These are phyloP conservation scores for Nicotiana noctiflora DNA, from an alignment of 257 asterid genomes.

Conservation along the genomic window DNA sequence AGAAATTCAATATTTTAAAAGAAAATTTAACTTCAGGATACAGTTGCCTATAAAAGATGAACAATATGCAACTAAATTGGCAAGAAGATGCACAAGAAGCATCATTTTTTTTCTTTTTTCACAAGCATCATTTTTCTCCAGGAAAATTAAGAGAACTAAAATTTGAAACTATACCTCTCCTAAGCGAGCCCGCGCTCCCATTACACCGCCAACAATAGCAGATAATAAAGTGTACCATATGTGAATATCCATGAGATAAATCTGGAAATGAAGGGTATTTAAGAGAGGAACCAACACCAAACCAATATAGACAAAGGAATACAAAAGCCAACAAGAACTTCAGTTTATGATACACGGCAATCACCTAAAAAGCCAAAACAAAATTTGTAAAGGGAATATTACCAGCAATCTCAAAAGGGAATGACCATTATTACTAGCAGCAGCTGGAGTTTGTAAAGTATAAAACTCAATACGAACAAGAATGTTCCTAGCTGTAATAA, in stretches of 20 bases:
- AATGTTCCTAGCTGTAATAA: neutral
- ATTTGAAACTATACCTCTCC: slow-evolving; percentile 65
- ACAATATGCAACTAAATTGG: neutral
- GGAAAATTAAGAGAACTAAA: slow-evolving; percentile 5
- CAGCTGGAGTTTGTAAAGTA: neutral
- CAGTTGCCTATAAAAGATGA: neutral
- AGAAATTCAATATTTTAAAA: slow-evolving; percentile 20
- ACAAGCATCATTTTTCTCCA: neutral
- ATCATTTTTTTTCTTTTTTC: neutral
- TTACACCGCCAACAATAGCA: slow-evolving; percentile 94
- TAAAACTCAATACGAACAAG: neutral
- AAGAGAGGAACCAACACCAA: neutral
- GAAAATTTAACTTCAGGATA: slow-evolving; percentile 3
- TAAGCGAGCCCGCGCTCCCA: slow-evolving; percentile 91
- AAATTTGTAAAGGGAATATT: neutral
- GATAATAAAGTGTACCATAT: slow-evolving; percentile 87
- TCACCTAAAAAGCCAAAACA: neutral
- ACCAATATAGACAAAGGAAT: neutral
- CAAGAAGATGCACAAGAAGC: neutral
- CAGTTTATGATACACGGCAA: neutral
- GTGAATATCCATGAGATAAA: slow-evolving; percentile 92
- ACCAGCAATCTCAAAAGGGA: neutral
- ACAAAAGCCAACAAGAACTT: neutral
- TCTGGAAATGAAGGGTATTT: slow-evolving; percentile 35
- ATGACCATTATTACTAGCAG: neutral